Evolutionary conservation across 352 stramenopile species (phyloP), one percentile per base, ranked within the genome.

Genomic region (Pythium dissotocum): DNA sequence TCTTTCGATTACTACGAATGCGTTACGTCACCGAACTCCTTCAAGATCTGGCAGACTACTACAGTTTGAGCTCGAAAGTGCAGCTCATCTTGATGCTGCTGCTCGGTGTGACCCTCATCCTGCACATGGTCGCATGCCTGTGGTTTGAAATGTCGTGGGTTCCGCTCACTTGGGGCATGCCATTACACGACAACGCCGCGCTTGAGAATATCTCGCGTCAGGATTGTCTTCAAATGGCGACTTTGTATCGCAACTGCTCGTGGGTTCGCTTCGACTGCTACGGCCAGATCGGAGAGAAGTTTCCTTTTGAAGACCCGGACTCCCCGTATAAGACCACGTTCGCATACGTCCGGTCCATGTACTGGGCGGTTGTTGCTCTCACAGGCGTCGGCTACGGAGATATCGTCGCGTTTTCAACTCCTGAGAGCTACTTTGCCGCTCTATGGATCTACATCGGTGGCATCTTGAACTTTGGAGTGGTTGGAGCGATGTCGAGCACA

Each of bases 401-500:
- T 42, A 92, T 93, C 10, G 76, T 81, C 6, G 83, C 87, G 0
- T 93, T 86, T 49, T 90, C 87, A 2, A 94, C 87, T 1, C 61
- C 75, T 0, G 85, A 94, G 58, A 91, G 75, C 36, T 83, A 84
- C 26, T 93, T 90, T 38, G 85, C 87, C 0, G 82, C 85, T 8
- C 21, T 89, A 0, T 94, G 87, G 87, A 89, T 91, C 58, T 94
- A 89, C 61, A 48, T 91, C 0, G 82, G 83, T 6, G 83, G 83
- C 2, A 79, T 93, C 32, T 79, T 94, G 58, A 94, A 94, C 63
- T 94, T 91, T 69, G 83, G 73, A 5, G 79, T 91, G 10, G 78
- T 94, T 1, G 87, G 85, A 1, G 87, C 87, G 0, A 94, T 94
- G 80, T 94, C 85, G 4, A 92, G 79, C 49, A 92, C 80, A 0